Evolutionary conservation across 1,139 yeast genomes (phyloP).

Genomic region (Debaryomyces sp.): DNA sequence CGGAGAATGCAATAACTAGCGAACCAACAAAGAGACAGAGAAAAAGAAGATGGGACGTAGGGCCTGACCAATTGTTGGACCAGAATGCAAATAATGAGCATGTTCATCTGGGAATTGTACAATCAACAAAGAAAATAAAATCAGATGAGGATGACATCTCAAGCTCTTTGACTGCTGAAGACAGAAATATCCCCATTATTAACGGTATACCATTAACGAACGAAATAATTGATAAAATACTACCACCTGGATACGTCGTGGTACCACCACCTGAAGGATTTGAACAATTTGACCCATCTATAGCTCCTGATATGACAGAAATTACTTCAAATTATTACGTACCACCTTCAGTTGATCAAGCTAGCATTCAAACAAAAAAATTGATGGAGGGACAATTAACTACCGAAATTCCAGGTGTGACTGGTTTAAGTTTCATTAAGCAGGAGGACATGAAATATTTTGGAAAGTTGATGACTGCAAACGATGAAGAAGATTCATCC

Average conservation of each 20-base stretch:
- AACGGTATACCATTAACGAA: constrained; percentile 52
- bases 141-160: constrained; percentile 1
- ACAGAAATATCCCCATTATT: constrained; percentile 40
- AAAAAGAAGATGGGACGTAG: constrained; percentile 40
- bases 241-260: constrained; percentile 58
- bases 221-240: constrained; percentile 49
- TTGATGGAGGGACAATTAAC: constrained; percentile 37
- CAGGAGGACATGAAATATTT: constrained; percentile 75
- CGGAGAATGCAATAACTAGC: constrained; percentile 12
- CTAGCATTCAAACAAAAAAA: constrained; percentile 21
- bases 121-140: constrained; percentile 10
- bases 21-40: constrained; percentile 17
- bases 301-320: constrained; percentile 34
- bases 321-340: constrained; percentile 26
- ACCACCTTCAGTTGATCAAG: constrained; percentile 26
- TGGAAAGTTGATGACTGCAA: constrained; percentile 55
- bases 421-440: constrained; percentile 62
- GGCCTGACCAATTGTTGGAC: constrained; percentile 34
- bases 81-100: constrained; percentile 16
- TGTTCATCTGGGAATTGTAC: constrained; percentile 8
- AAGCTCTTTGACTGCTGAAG: constrained; percentile 4
- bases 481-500: constrained; percentile 35
- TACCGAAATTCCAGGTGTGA: constrained; percentile 63
- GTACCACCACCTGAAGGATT: constrained; percentile 53
- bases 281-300: constrained; percentile 24